phyloP scores from a whole-genome alignment of 1,284 basidiomycete species.

The Rhodofomes roseus region DNA sequence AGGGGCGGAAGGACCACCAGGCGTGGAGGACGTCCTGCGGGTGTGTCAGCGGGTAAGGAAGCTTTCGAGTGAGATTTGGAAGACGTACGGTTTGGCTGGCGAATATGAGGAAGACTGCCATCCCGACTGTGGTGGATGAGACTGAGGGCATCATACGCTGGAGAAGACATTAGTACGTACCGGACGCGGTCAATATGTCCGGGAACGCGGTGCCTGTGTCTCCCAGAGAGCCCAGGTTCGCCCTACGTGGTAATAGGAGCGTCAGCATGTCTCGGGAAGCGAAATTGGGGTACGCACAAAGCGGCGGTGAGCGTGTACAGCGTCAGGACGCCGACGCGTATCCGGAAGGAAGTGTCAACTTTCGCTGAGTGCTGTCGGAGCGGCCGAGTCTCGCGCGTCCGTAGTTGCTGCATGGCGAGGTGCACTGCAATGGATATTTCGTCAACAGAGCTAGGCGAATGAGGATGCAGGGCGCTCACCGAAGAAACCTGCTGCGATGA shows the following conservation, averaged over 20 bases:
- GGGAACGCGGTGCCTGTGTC: constrained; percentile 14
- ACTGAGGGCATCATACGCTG: not conserved
- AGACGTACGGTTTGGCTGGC: constrained; percentile 20
- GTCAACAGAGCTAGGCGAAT: no score
- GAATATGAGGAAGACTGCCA: constrained; percentile 23
- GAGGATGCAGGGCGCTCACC: constrained; percentile 9
- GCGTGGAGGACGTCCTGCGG: constrained; percentile 19
- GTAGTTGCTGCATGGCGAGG: constrained; percentile 12
- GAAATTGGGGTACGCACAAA: constrained; percentile 16
- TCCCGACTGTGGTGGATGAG: constrained; percentile 15
- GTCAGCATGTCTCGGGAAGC: not conserved
- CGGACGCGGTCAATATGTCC: constrained; percentile 25
- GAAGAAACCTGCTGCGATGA: constrained; percentile 16
- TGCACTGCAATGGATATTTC: constrained; percentile 12
- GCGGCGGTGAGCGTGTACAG: constrained; percentile 18
- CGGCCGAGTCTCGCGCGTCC: constrained; percentile 15
- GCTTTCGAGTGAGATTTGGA: not conserved
- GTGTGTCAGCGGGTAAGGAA: not conserved
- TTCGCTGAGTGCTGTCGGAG: constrained; percentile 8
- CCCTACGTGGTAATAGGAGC: constrained; percentile 3
- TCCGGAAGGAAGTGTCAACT: constrained; percentile 14
- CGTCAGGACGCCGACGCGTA: constrained; percentile 20
- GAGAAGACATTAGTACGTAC: constrained; percentile 8
- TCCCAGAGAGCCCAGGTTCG: constrained; percentile 15
- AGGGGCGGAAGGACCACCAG: constrained; percentile 14